These are phyloP conservation scores for Coemansia sp. DNA, from an alignment of 192 early-diverging fungal species.

Conservation along the genomic window DNA sequence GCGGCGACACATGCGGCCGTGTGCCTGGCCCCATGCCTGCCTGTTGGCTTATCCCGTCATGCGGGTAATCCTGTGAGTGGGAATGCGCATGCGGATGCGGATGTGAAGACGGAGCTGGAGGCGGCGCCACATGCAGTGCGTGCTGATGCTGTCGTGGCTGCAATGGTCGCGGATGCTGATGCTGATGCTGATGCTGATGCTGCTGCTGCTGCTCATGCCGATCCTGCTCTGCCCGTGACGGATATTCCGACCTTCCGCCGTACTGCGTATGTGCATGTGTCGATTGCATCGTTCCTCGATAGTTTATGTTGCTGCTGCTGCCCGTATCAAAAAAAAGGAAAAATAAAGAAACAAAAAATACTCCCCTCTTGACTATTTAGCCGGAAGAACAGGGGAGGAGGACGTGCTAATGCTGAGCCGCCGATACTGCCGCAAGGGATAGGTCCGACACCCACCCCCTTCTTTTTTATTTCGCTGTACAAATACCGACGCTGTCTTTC, in stretches of 20 bases:
- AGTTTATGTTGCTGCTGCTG: slow-evolving; percentile 4
- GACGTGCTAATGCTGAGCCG: no score
- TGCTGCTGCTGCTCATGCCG: neutral
- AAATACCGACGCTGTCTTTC: no score
- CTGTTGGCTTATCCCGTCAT: neutral
- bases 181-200: slow-evolving; percentile 1
- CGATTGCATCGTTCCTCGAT: slow-evolving; percentile 12
- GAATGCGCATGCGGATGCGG: neutral
- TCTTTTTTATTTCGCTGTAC: no score
- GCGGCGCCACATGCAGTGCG: neutral
- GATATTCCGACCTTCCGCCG: slow-evolving; percentile 7
- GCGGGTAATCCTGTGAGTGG: neutral
- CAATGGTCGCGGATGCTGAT: neutral
- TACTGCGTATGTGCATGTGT: neutral
- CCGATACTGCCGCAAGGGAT: no score
- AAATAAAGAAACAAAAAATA: neutral
- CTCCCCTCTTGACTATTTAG: slow-evolving; percentile 1
- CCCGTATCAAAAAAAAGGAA: no score
- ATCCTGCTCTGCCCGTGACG: slow-evolving; percentile 10
- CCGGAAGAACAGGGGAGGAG: neutral
- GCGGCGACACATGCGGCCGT: slow-evolving; percentile 5
- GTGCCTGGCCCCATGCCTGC: neutral
- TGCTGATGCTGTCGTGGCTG: neutral
- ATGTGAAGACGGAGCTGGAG: neutral
- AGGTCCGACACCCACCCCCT: no score